phyloP scores from a whole-genome alignment of 2,329 filamentous ascomycete genomes.

The Colletotrichum sp. region DNA sequence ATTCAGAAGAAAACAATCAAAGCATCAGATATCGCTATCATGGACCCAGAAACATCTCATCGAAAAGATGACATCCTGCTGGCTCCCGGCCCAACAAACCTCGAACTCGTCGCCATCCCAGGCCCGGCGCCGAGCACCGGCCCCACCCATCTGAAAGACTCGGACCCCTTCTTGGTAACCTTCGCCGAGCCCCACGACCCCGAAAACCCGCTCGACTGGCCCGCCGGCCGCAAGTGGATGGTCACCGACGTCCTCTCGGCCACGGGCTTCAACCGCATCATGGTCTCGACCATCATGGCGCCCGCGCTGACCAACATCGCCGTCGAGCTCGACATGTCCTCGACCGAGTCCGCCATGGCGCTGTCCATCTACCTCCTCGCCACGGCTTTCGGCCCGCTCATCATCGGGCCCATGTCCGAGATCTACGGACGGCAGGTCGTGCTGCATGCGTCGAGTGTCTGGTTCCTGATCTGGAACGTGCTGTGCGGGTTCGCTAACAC shows the following conservation, averaged over 20 bases:
- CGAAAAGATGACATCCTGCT: background rate
- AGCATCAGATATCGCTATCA: background rate
- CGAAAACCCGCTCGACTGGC: conserved; percentile 45
- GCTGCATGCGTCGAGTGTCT: background rate
- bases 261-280: conserved; percentile 55
- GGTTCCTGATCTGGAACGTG: background rate
- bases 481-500: background rate
- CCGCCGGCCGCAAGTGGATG: conserved; percentile 48
- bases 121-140: background rate
- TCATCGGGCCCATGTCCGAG: background rate
- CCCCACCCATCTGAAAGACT: background rate
- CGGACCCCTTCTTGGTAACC: background rate
- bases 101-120: background rate
- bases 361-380: conserved; percentile 47
- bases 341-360: conserved; percentile 51
- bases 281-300: conserved; percentile 58
- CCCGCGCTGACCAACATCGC: conserved; percentile 54
- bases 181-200: conserved; percentile 33
- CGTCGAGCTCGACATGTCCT: conserved; percentile 54
- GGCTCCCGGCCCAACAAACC: background rate
- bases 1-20: background rate
- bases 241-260: conserved; percentile 53
- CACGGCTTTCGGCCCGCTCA: background rate
- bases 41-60: background rate
- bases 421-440: background rate